Evolutionary conservation across 2,329 filamentous ascomycete genomes (phyloP).

Genomic region (Penicillium janthinellum): DNA sequence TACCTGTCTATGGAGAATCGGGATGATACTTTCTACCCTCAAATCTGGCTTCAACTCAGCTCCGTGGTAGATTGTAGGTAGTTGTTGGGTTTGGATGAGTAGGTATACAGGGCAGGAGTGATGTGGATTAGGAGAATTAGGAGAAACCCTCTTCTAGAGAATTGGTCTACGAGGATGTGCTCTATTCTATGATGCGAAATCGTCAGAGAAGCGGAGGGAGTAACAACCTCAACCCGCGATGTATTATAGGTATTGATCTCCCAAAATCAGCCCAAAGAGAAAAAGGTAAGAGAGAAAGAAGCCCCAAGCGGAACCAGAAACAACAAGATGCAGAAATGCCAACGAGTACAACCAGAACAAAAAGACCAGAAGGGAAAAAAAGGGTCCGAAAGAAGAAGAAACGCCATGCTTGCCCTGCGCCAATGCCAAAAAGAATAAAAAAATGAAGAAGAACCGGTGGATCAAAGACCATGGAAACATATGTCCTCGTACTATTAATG

Average conservation of each 20-base stretch:
- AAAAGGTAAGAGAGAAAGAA: neutral
- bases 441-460: neutral
- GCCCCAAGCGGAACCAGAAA: neutral
- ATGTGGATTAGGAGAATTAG: neutral
- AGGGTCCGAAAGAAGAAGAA: slow-evolving; percentile 3
- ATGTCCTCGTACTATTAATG: slow-evolving; percentile 21
- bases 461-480: slow-evolving; percentile 11
- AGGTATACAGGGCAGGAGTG: neutral
- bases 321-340: slow-evolving; percentile 3
- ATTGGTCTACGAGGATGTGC: neutral
- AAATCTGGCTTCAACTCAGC: neutral
- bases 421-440: slow-evolving; percentile 22
- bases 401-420: slow-evolving; percentile 25
- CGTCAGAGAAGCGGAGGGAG: neutral
- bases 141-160: neutral
- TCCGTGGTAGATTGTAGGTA: neutral
- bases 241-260: slow-evolving; percentile 5
- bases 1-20: neutral
- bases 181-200: neutral
- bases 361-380: slow-evolving; percentile 2
- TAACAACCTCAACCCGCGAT: slow-evolving; percentile 2
- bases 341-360: slow-evolving; percentile 3
- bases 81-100: neutral
- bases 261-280: neutral
- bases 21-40: neutral